These are phyloP conservation scores for Nicotiana otophora DNA, from an alignment of 257 asterid genomes.

Conservation along the genomic window DNA sequence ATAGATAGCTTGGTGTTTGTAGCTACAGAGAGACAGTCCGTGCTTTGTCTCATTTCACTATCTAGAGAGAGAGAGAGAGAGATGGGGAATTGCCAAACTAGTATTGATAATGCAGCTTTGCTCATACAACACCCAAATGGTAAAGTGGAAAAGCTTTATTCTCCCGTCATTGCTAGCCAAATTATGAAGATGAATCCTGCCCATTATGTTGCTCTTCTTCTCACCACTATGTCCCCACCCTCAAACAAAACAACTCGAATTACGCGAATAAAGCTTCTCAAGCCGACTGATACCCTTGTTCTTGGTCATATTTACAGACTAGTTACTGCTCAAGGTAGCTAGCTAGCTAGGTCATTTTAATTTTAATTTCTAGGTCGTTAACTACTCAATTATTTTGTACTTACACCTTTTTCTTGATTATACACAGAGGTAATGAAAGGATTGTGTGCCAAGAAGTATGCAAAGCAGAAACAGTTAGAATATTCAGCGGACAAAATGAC, in stretches of 20 bases:
- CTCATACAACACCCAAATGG: slow-evolving; percentile 71
- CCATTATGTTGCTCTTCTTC: slow-evolving; percentile 87
- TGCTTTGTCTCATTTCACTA: too few relatives aligned
- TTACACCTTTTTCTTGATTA: neutral
- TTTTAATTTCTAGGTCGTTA: too few relatives aligned
- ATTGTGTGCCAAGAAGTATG: slow-evolving; percentile 65
- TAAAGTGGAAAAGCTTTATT: slow-evolving; percentile 49
- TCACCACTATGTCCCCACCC: slow-evolving; percentile 28
- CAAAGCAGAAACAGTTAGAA: slow-evolving; percentile 44
- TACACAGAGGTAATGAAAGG: slow-evolving; percentile 66
- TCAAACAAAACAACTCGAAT: slow-evolving; percentile 1
- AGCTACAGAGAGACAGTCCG: too few relatives aligned
- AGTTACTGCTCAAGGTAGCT: slow-evolving; percentile 63
- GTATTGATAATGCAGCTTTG: slow-evolving; percentile 68
- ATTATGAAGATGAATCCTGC: slow-evolving; percentile 80
- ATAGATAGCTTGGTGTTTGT: too few relatives aligned
- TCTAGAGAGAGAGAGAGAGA: neutral
- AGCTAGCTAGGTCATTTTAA: neutral
- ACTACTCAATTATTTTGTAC: too few relatives aligned
- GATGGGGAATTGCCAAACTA: slow-evolving; percentile 89
- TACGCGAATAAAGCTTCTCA: slow-evolving; percentile 71
- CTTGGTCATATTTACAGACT: slow-evolving; percentile 90
- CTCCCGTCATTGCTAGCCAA: slow-evolving; percentile 50
- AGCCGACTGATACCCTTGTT: slow-evolving; percentile 64
- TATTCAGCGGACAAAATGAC: neutral